phyloP scores from a whole-genome alignment of 805 yeast genomes.

The Candida awuae region DNA sequence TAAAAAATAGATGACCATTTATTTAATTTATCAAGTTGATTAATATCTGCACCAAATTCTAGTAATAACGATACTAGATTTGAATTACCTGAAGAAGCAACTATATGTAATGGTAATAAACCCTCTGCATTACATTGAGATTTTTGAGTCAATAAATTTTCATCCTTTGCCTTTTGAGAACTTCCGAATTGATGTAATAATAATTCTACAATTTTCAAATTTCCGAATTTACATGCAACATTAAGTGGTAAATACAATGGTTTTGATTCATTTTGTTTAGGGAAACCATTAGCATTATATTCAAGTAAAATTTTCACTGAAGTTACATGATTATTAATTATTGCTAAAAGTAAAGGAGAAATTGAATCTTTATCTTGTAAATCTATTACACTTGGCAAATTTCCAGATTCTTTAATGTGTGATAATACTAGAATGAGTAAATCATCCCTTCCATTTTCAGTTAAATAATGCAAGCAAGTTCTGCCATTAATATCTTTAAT shows the following conservation, averaged over 20 bases:
- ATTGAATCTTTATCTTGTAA: slow-evolving; percentile 63
- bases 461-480: slow-evolving; percentile 81
- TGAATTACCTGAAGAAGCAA: slow-evolving; percentile 74
- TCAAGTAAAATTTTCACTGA: slow-evolving; percentile 43
- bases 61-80: slow-evolving; percentile 61
- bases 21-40: slow-evolving; percentile 74
- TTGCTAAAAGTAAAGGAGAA: slow-evolving; percentile 77
- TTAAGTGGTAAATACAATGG: slow-evolving; percentile 71
- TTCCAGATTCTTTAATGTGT: slow-evolving; percentile 3
- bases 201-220: slow-evolving; percentile 58
- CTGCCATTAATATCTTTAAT: slow-evolving; percentile 63
- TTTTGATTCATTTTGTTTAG: slow-evolving; percentile 39
- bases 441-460: slow-evolving; percentile 47
- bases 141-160: slow-evolving; percentile 28
- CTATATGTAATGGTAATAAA: slow-evolving; percentile 77
- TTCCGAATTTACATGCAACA: slow-evolving; percentile 83
- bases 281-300: slow-evolving; percentile 43
- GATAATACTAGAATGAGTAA: slow-evolving; percentile 30
- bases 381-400: slow-evolving; percentile 31
- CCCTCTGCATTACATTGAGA: slow-evolving; percentile 81
- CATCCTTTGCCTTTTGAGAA: slow-evolving; percentile 23
- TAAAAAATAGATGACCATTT: slow-evolving; percentile 93
- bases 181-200: slow-evolving; percentile 36
- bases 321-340: slow-evolving; percentile 55
- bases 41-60: slow-evolving; percentile 66